phyloP scores from a whole-genome alignment of 139 green algal species.

The Chlorella vulgaris region DNA sequence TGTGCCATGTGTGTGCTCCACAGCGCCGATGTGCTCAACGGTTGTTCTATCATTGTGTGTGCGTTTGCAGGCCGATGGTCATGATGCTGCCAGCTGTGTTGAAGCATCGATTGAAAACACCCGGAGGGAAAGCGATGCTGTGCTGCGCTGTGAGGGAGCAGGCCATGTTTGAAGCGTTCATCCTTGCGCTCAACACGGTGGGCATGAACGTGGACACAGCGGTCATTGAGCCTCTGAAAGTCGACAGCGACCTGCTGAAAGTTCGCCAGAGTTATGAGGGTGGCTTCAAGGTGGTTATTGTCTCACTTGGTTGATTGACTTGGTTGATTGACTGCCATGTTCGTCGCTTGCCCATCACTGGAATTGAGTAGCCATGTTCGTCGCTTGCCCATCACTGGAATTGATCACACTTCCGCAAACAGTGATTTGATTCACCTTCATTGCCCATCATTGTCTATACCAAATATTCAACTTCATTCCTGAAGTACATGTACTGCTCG shows the following conservation, averaged over 20 bases:
- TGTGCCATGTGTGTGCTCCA: too few relatives aligned
- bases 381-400: constrained; percentile 18
- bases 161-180: constrained; percentile 65
- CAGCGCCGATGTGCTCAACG: too few relatives aligned
- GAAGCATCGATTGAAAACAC: constrained; percentile 53
- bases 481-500: too few relatives aligned
- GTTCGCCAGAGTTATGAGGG: constrained; percentile 68
- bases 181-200: constrained; percentile 2
- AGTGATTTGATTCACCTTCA: too few relatives aligned
- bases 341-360: constrained; percentile 1
- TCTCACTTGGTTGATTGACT: constrained; percentile 50
- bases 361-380: constrained; percentile 33
- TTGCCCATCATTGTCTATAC: too few relatives aligned
- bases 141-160: constrained; percentile 66
- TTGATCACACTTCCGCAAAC: too few relatives aligned
- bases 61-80: constrained; percentile 28
- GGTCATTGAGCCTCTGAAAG: constrained; percentile 28
- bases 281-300: constrained; percentile 64
- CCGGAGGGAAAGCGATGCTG: constrained; percentile 60
- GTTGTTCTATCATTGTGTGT: background rate
- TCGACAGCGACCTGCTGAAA: constrained; percentile 53
- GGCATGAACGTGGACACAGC: constrained; percentile 11
- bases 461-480: too few relatives aligned
- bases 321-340: too few relatives aligned
- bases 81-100: constrained; percentile 62